Conservation (phyloP, 2,329 filamentous ascomycete species). For the Orbilia brochopaga region DNA sequence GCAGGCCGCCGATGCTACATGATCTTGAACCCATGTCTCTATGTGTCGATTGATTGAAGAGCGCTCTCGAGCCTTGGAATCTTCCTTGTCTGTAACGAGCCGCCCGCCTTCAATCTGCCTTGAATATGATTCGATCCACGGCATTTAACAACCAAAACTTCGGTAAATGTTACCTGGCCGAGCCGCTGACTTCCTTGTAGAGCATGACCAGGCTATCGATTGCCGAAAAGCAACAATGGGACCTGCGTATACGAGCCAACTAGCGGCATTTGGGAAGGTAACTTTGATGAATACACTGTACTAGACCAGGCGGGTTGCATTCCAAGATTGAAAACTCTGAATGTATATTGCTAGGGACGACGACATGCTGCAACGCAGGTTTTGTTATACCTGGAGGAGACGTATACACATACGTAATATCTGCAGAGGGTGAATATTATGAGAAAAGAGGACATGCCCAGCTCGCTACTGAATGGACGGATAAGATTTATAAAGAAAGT, state of each 20-base stretch:
- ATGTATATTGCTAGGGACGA: slow-evolving; percentile 20
- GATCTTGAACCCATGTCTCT: not conserved
- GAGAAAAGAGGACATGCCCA: not conserved
- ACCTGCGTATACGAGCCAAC: slow-evolving; percentile 22
- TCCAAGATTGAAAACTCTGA: not conserved
- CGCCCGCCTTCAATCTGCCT: not conserved
- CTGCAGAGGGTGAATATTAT: no score
- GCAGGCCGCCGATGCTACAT: not conserved
- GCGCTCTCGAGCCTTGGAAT: not conserved
- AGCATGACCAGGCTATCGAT: slow-evolving; percentile 19
- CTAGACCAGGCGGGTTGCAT: not conserved
- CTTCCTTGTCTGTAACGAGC: not conserved
- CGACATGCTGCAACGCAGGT: not conserved
- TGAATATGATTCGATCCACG: not conserved
- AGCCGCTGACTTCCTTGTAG: slow-evolving; percentile 13
- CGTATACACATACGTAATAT: not conserved
- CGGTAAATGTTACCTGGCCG: slow-evolving; percentile 1
- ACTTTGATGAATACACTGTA: slow-evolving; percentile 9
- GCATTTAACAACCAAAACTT: slow-evolving; percentile 5
- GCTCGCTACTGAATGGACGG: not conserved
- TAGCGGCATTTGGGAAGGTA: slow-evolving; percentile 41
- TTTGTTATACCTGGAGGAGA: not conserved
- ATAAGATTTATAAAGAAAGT: no score
- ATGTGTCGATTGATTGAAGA: not conserved
- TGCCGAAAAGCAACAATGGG: slow-evolving; percentile 16